phyloP scores from a whole-genome alignment of 2,329 filamentous ascomycete species.

The Ceratocystis papillata region DNA sequence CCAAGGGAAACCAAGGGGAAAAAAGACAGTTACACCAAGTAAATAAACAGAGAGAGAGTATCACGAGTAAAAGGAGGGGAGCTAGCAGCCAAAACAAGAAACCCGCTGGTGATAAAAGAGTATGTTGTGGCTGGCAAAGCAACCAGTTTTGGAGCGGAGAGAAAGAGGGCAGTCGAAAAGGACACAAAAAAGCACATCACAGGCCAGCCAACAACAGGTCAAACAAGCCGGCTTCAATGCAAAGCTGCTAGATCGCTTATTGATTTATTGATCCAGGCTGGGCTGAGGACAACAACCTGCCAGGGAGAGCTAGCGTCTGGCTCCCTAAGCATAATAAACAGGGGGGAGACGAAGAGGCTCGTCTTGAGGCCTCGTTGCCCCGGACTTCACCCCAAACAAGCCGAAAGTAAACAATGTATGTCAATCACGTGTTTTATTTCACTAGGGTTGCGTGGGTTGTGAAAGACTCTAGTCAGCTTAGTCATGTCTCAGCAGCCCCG shows the following conservation, averaged over 20 bases:
- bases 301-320: slow-evolving; percentile 1
- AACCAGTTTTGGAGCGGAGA: background rate
- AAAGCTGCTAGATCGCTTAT: background rate
- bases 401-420: background rate
- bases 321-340: slow-evolving; percentile 9
- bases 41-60: slow-evolving; percentile 22
- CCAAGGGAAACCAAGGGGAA: background rate
- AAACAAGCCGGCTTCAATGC: background rate
- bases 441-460: background rate
- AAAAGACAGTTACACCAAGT: slow-evolving; percentile 16
- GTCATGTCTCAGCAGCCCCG: background rate
- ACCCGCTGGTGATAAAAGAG: background rate
- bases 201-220: background rate
- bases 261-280: background rate
- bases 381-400: background rate
- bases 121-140: background rate
- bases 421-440: background rate
- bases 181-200: slow-evolving; percentile 10
- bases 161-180: background rate
- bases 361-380: slow-evolving; percentile 2
- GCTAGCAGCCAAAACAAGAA: background rate
- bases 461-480: background rate
- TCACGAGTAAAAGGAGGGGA: slow-evolving; percentile 16
- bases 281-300: background rate
- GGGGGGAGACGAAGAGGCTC: background rate